Evolutionary conservation across 805 yeast species (phyloP).

Genomic region (Yamadazyma nakazawae): DNA sequence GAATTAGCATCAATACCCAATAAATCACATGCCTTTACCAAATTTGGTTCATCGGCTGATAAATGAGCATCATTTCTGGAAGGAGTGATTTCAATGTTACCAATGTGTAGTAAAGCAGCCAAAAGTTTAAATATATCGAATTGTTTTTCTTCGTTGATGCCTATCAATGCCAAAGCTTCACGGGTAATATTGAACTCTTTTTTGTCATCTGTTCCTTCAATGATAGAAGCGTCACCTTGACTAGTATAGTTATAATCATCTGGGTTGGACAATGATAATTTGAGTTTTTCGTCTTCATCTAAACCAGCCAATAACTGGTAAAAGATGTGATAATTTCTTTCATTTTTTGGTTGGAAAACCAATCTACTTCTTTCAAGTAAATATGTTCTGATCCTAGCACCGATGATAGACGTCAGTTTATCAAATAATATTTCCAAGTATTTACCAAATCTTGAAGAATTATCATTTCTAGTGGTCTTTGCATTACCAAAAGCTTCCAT

Average conservation of each 20-base stretch:
- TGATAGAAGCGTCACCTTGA: constrained; percentile 78
- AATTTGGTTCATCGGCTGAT: constrained; percentile 80
- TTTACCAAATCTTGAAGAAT: constrained; percentile 96
- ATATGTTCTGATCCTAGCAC: constrained; percentile 92
- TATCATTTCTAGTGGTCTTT: constrained; percentile 93
- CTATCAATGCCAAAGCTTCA: constrained; percentile 76
- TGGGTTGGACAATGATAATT: constrained; percentile 59
- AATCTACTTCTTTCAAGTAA: constrained; percentile 89
- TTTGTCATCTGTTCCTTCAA: constrained; percentile 78
- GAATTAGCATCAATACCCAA: constrained; percentile 70
- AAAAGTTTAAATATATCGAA: constrained; percentile 68
- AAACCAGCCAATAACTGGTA: constrained; percentile 84
- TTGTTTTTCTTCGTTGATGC: constrained; percentile 60
- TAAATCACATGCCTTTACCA: constrained; percentile 77
- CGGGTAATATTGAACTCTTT: constrained; percentile 73
- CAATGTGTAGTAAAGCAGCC: constrained; percentile 88
- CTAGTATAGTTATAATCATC: constrained; percentile 77
- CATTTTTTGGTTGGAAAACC: constrained; percentile 87
- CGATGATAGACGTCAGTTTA: constrained; percentile 71
- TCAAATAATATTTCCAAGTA: constrained; percentile 89
- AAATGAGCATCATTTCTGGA: constrained; percentile 81
- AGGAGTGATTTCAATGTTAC: constrained; percentile 84
- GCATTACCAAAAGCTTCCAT: constrained; percentile 99
- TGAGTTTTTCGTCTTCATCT: constrained; percentile 48
- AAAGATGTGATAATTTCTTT: constrained; percentile 92